Evolutionary conservation across 148 eudicot species (phyloP).

Genomic region (Camellia japonica): DNA sequence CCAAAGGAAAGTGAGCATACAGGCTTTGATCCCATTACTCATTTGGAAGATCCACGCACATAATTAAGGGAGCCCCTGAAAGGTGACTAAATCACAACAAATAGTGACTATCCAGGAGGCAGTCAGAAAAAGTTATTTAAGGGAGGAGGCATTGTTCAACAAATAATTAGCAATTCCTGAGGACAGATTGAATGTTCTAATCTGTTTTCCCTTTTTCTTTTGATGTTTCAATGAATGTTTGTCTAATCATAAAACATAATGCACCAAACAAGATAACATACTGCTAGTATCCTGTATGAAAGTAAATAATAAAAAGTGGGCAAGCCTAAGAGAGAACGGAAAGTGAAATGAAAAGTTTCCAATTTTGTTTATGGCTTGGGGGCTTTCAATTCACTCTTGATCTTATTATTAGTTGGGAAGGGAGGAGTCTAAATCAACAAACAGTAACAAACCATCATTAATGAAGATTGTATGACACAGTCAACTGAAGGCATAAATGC

Average conservation of each 20-base stretch:
- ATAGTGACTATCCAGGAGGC: neutral
- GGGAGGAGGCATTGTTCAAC: neutral
- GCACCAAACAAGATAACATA: neutral
- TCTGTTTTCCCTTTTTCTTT: neutral
- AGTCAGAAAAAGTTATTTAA: neutral
- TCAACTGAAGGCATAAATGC: neutral
- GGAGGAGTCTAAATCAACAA: neutral
- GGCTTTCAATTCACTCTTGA: slow-evolving; percentile 2
- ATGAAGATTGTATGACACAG: neutral
- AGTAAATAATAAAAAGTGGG: slow-evolving; percentile 1
- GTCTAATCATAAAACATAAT: slow-evolving; percentile 1
- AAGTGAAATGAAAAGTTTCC: slow-evolving; percentile 10
- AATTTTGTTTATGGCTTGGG: slow-evolving; percentile 1
- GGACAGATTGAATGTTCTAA: neutral
- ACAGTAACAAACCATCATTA: neutral
- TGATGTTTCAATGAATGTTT: neutral
- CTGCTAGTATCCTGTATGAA: neutral
- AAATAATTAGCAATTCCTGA: neutral
- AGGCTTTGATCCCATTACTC: neutral
- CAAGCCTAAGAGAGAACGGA: neutral
- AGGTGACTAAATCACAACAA: neutral
- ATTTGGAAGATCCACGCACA: neutral
- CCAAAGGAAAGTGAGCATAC: neutral
- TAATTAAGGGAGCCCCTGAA: neutral
- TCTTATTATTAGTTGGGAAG: slow-evolving; percentile 9